Evolutionary conservation across 257 asterid species (phyloP).

Genomic region (Euphrasia confusa): DNA sequence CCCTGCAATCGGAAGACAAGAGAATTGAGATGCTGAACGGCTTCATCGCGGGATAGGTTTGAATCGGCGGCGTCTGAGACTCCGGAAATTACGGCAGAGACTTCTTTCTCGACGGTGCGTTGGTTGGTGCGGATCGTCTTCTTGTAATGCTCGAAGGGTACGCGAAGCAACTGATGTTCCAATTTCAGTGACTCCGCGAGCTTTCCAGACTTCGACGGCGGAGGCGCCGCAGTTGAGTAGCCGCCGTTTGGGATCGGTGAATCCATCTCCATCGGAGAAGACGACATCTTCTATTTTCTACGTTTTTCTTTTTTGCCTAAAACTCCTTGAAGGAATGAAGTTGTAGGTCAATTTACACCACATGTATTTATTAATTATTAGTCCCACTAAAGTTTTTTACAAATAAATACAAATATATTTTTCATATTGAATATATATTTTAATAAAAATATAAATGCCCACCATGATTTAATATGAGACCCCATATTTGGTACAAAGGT

Average conservation of each 20-base stretch:
- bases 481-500: too few relatives aligned
- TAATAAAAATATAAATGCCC: too few relatives aligned
- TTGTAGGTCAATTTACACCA: neutral
- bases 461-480: too few relatives aligned
- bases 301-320: neutral
- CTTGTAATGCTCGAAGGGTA: constrained; percentile 92
- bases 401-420: too few relatives aligned
- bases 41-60: constrained; percentile 58
- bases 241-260: constrained; percentile 43
- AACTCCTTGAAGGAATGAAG: neutral
- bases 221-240: constrained; percentile 29
- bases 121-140: constrained; percentile 94
- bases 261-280: constrained; percentile 68
- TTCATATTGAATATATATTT: too few relatives aligned
- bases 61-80: constrained; percentile 51
- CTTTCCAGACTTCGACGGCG: constrained; percentile 53
- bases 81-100: constrained; percentile 62
- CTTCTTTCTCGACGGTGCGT: constrained; percentile 83
- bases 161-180: constrained; percentile 94
- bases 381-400: too few relatives aligned
- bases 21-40: constrained; percentile 66
- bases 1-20: constrained; percentile 86
- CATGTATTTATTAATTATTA: too few relatives aligned
- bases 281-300: constrained; percentile 26
- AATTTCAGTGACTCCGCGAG: constrained; percentile 69